Conservation (phyloP, 2,329 filamentous ascomycete species). For the Seiridium unicorne region DNA sequence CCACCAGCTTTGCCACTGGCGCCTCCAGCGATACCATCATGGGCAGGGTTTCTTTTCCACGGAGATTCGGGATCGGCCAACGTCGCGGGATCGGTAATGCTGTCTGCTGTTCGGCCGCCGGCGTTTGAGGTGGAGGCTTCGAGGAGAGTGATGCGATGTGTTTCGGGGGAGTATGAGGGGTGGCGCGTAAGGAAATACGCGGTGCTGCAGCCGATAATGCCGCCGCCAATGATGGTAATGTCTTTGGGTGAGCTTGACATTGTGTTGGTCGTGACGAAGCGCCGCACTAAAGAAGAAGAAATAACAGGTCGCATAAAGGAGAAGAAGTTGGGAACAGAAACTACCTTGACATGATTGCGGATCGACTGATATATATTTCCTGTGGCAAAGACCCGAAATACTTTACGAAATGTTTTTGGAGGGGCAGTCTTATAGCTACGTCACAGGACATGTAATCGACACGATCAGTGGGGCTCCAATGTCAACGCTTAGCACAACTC, state of each 20-base stretch:
- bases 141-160: slow-evolving; percentile 67
- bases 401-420: not conserved
- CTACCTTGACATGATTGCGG: not conserved
- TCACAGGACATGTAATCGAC: not conserved
- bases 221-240: slow-evolving; percentile 55
- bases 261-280: not conserved
- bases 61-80: slow-evolving; percentile 23
- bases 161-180: slow-evolving; percentile 61
- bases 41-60: slow-evolving; percentile 26
- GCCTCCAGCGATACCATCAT: slow-evolving; percentile 62
- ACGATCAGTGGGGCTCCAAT: too few relatives aligned
- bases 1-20: slow-evolving; percentile 79
- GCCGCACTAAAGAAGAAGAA: not conserved
- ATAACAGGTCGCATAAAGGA: not conserved
- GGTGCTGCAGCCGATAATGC: slow-evolving; percentile 73
- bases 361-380: not conserved
- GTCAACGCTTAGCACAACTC: too few relatives aligned
- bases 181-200: slow-evolving; percentile 75
- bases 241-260: slow-evolving; percentile 18
- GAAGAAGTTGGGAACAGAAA: not conserved
- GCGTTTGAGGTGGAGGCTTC: slow-evolving; percentile 57
- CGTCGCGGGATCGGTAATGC: slow-evolving; percentile 27
- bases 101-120: slow-evolving; percentile 31
- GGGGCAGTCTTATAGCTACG: not conserved
- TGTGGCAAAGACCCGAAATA: slow-evolving; percentile 1